These are phyloP conservation scores for Saccharomyces uvarum DNA, from an alignment of 1,139 yeast genomes.

Conservation along the genomic window DNA sequence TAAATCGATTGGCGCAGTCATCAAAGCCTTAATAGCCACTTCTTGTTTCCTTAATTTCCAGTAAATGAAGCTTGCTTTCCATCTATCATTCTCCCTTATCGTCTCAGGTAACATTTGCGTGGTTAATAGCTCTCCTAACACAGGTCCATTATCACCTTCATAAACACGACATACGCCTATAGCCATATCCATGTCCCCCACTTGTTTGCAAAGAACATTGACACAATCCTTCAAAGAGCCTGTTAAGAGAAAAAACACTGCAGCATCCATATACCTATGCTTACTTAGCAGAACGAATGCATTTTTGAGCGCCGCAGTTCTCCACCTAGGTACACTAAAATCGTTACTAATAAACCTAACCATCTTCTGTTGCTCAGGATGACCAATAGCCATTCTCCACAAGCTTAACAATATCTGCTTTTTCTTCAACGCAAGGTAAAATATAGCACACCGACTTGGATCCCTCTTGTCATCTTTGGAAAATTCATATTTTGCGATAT, in stretches of 20 bases:
- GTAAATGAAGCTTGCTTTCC: conserved; percentile 77
- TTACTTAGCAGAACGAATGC: conserved; percentile 87
- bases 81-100: conserved; percentile 58
- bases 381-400: conserved; percentile 73
- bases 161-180: conserved; percentile 73
- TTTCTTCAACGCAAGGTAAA: conserved; percentile 69
- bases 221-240: conserved; percentile 71
- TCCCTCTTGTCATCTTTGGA: conserved; percentile 42
- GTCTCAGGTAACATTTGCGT: conserved; percentile 52
- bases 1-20: conserved; percentile 45
- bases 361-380: conserved; percentile 78
- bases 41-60: conserved; percentile 55
- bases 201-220: conserved; percentile 58
- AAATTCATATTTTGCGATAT: conserved; percentile 63
- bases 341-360: conserved; percentile 68
- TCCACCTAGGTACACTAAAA: conserved; percentile 69
- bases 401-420: conserved; percentile 70
- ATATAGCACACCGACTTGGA: conserved; percentile 67
- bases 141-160: conserved; percentile 49
- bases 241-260: conserved; percentile 80
- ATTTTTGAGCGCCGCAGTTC: conserved; percentile 80
- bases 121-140: conserved; percentile 44
- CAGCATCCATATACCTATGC: conserved; percentile 81
- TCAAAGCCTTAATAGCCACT: conserved; percentile 56
- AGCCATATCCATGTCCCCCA: conserved; percentile 65